Conservation (phyloP, 2,329 filamentous ascomycete genomes). For the Curvularia sp. region DNA sequence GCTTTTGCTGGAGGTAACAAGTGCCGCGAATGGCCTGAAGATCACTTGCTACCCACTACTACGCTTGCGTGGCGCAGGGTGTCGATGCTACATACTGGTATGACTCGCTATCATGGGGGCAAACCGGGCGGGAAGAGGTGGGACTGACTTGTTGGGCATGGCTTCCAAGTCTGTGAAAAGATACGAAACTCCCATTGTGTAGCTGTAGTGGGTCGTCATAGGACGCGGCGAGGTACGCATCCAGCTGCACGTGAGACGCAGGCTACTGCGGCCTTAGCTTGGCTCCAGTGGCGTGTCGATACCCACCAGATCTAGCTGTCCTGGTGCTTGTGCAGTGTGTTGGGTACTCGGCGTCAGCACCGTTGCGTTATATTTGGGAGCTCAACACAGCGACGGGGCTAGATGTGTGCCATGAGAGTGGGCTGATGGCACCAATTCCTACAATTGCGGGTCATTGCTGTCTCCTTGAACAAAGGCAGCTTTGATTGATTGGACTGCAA, state of each 20-base stretch:
- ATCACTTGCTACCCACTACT: neutral
- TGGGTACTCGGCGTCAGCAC: conserved; percentile 20
- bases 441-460: conserved; percentile 2
- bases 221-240: conserved; percentile 27
- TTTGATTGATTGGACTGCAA: neutral
- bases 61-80: conserved; percentile 2
- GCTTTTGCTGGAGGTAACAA: conserved; percentile 4
- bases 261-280: conserved; percentile 16
- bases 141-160: conserved; percentile 9
- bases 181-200: conserved; percentile 14
- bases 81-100: neutral
- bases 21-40: conserved; percentile 6
- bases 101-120: conserved; percentile 1
- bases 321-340: conserved; percentile 11
- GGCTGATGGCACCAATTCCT: conserved; percentile 4
- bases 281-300: conserved; percentile 13
- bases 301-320: conserved; percentile 16
- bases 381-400: conserved; percentile 6
- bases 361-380: conserved; percentile 17
- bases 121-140: conserved; percentile 7
- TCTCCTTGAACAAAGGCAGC: neutral
- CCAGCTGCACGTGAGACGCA: conserved; percentile 21
- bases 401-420: conserved; percentile 7
- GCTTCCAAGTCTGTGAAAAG: conserved; percentile 4
- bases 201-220: conserved; percentile 14